Percentiles rank a stretch among this genome's conserved stretches.
Evolutionary conservation across 2,329 filamentous ascomycete species (phyloP).

Genomic region (Ophiostoma sp.): DNA sequence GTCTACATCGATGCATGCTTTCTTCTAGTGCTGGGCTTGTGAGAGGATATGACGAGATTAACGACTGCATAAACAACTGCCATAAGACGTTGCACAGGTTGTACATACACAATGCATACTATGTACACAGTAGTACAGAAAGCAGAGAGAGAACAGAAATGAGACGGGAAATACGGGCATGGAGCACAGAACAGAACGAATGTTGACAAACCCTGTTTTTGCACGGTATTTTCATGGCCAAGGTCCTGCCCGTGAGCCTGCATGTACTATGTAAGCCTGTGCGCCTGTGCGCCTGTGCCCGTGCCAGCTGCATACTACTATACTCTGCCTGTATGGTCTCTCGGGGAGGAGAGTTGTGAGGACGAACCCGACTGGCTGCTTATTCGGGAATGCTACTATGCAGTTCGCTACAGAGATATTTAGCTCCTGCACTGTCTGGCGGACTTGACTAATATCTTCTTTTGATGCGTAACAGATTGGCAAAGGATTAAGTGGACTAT

Average conservation of each 20-base stretch:
- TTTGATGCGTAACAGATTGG: not conserved
- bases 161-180: not conserved
- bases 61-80: too few species aligned
- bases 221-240: not conserved
- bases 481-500: not conserved
- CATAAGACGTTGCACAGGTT: not conserved
- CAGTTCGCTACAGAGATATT: not conserved
- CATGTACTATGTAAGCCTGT: too few species aligned
- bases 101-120: not conserved
- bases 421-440: conserved; percentile 1
- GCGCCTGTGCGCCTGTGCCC: too few species aligned
- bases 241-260: not conserved
- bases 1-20: not conserved
- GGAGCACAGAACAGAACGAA: not conserved
- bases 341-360: not conserved
- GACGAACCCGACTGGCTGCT: not conserved
- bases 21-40: not conserved
- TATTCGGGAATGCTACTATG: not conserved
- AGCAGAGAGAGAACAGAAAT: not conserved
- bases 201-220: not conserved
- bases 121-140: not conserved
- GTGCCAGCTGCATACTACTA: too few species aligned
- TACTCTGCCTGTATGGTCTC: not conserved
- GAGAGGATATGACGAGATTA: not conserved
- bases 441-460: not conserved